phyloP scores from a whole-genome alignment of 441 rosid genomes.

The Euphorbia schlechtendalii region DNA sequence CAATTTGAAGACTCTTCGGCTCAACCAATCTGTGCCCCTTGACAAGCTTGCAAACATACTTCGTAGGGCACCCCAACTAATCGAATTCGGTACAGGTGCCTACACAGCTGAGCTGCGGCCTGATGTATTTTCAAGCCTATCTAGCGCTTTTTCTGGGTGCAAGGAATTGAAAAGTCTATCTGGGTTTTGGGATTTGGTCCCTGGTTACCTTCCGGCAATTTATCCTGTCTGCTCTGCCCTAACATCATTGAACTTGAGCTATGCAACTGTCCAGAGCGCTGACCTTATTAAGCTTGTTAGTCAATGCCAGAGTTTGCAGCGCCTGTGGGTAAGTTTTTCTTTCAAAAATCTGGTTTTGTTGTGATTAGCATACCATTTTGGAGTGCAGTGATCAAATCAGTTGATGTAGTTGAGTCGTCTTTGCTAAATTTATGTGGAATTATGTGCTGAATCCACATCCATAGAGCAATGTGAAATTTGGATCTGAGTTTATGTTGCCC shows the following conservation, averaged over 20 bases:
- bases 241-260: conserved; percentile 85
- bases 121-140: conserved; percentile 43
- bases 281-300: conserved; percentile 63
- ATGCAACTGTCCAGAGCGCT: conserved; percentile 51
- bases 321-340: conserved; percentile 56
- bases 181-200: conserved; percentile 83
- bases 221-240: conserved; percentile 64
- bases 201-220: conserved; percentile 68
- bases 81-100: conserved; percentile 75
- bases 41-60: conserved; percentile 60
- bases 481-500: no score
- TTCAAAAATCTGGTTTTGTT: no score
- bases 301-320: conserved; percentile 59
- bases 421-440: no score
- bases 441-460: no score
- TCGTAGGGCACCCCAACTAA: conserved; percentile 64
- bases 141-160: conserved; percentile 54
- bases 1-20: conserved; percentile 58
- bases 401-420: neutral
- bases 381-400: neutral
- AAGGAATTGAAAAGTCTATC: conserved; percentile 63
- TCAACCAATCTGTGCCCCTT: conserved; percentile 62
- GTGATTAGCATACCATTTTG: neutral
- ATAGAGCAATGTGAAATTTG: no score
- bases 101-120: conserved; percentile 47